Base-by-base conservation (phyloP, 2,329 filamentous ascomycete genomes). In the Biscogniauxia mediterranea region DNA sequence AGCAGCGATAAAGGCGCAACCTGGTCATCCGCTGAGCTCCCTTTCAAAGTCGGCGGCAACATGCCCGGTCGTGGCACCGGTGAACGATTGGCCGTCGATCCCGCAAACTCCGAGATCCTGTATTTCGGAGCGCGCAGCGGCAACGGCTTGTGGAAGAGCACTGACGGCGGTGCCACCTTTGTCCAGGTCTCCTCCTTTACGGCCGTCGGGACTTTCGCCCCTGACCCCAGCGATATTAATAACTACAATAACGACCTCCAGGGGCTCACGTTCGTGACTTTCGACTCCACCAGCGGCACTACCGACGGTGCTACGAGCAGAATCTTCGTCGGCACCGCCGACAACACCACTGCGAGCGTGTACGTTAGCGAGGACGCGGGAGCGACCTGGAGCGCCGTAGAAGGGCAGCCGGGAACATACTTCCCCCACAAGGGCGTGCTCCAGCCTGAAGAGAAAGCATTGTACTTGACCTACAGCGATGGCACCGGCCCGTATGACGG, bases 1-100 rank as follows among this genome's bases (percentile, higher is more conserved):
- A 85, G 82, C 8, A 80, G 77, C 8, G 83, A 87, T 65, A 76
- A 79, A 65, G 85, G 85, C 1, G 73, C 71, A 2, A 85, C 83
- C 0, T 87, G 83, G 81, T 67, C 74, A 1, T 74, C 77, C 20
- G 79, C 81, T 0, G 73, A 75, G 5, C 75, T 87, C 0, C 77
- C 82, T 2, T 87, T 87, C 76, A 87, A 87, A 69, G 82, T 85
- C 53, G 84, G 84, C 7, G 84, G 84, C 0, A 87, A 87, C 68
- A 86, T 86, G 83, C 84, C 84, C 7, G 85, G 85, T 1, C 80
- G 85, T 26, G 85, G 85, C 7, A 82, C 81, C 71, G 85, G 85
- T 17, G 85, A 86, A 69, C 78, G 84, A 15, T 79, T 87, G 5
- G 83, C 83, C 2, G 79, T 87, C 8, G 84, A 87, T 67, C 84